Conservation (phyloP, 2,329 filamentous ascomycete species). For the Monilinia laxa region DNA sequence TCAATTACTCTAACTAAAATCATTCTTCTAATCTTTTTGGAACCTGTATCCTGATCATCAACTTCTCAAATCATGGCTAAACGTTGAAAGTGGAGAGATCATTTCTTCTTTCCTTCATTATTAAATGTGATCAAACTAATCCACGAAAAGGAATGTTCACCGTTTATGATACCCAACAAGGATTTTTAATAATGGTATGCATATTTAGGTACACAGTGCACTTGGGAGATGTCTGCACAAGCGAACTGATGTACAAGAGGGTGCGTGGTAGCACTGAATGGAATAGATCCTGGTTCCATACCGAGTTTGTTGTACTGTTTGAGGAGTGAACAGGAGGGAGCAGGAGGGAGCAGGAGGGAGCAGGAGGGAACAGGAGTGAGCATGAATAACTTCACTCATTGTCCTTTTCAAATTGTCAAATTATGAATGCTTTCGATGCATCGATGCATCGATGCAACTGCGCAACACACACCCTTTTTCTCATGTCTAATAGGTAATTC, state of each 20-base stretch:
- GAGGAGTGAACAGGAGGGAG: neutral
- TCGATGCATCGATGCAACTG: neutral
- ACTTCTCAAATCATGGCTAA: neutral
- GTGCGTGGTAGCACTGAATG: conserved; percentile 3
- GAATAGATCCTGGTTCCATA: conserved; percentile 3
- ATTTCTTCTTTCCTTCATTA: neutral
- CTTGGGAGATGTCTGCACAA: conserved; percentile 11
- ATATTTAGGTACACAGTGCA: conserved; percentile 5
- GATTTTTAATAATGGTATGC: conserved; percentile 11
- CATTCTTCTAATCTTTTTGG: too few species aligned
- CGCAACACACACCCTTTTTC: neutral
- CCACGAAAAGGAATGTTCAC: conserved; percentile 13
- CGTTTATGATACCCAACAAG: conserved; percentile 13
- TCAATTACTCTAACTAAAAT: too few species aligned
- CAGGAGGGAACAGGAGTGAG: neutral
- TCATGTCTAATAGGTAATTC: too few species aligned
- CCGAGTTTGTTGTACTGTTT: conserved; percentile 15
- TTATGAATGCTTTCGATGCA: neutral
- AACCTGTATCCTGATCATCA: too few species aligned
- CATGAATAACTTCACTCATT: neutral
- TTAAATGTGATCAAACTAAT: neutral
- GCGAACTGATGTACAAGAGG: conserved; percentile 11
- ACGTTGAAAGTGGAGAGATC: neutral
- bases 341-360: too few species aligned
- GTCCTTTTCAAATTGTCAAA: neutral